These are phyloP conservation scores for Aspergillus cejpii DNA, from an alignment of 2,329 filamentous ascomycete species.

Conservation along the genomic window DNA sequence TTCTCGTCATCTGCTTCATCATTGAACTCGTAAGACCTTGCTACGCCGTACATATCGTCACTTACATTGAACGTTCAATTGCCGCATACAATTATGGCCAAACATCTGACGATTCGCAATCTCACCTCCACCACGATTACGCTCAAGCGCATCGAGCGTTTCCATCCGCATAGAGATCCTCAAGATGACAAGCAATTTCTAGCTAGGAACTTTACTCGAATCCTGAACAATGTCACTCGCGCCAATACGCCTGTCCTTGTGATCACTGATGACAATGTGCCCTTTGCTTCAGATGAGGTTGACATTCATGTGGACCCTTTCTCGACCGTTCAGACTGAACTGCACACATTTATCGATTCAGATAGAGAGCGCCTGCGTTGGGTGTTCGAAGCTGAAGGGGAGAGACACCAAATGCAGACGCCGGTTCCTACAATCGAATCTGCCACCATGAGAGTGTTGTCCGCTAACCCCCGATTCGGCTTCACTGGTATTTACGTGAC, in stretches of 20 bases:
- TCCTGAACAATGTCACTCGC: slow-evolving; percentile 39
- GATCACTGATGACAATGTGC: slow-evolving; percentile 47
- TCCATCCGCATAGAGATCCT: slow-evolving; percentile 49
- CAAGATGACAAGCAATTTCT: slow-evolving; percentile 36
- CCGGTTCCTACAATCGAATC: slow-evolving; percentile 57
- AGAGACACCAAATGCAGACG: slow-evolving; percentile 65
- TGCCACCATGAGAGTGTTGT: slow-evolving; percentile 54
- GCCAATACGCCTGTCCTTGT: slow-evolving; percentile 43
- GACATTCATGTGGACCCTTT: slow-evolving; percentile 63
- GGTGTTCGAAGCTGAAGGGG: slow-evolving; percentile 59
- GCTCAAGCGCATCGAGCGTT: slow-evolving; percentile 67
- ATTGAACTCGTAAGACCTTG: too few species aligned
- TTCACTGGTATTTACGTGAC: slow-evolving; percentile 63
- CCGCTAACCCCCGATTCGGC: slow-evolving; percentile 46
- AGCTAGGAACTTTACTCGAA: slow-evolving; percentile 44
- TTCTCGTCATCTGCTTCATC: too few species aligned
- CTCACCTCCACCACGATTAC: slow-evolving; percentile 66
- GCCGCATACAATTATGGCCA: slow-evolving; percentile 30
- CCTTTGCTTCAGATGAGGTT: slow-evolving; percentile 57
- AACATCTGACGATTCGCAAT: slow-evolving; percentile 68
- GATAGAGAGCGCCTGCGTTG: slow-evolving; percentile 63
- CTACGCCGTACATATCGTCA: too few species aligned
- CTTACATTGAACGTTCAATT: neutral
- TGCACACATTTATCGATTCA: slow-evolving; percentile 53
- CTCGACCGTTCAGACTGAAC: slow-evolving; percentile 55